Conservation (phyloP, 2,329 filamentous ascomycete species). For the Talaromyces albobiverticillius region DNA sequence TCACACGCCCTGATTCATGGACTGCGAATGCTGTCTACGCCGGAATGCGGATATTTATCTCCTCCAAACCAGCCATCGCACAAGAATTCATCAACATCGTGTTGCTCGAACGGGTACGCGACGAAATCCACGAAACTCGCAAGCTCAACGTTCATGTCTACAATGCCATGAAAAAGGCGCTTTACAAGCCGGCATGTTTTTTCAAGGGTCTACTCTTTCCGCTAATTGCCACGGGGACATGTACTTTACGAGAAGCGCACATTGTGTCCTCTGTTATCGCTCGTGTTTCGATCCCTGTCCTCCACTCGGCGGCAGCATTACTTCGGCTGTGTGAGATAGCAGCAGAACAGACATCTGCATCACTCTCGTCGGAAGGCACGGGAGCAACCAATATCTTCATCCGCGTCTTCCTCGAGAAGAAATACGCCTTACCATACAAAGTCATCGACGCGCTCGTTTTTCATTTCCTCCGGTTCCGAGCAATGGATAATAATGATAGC, state of each 20-base stretch:
- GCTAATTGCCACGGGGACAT: constrained; percentile 78
- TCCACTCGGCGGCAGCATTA: constrained; percentile 88
- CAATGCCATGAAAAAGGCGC: constrained; percentile 83
- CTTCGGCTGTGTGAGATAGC: constrained; percentile 93
- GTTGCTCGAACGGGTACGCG: constrained; percentile 82
- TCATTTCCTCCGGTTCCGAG: constrained; percentile 89
- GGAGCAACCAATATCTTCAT: constrained; percentile 96
- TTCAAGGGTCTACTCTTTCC: constrained; percentile 97
- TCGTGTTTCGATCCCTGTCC: constrained; percentile 80
- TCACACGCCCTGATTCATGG: constrained; percentile 77
- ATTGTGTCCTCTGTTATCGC: constrained; percentile 86
- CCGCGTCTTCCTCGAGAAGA: constrained; percentile 88
- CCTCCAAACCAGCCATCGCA: constrained; percentile 72
- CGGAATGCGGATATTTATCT: constrained; percentile 89
- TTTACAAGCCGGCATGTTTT: constrained; percentile 93
- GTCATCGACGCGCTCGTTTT: constrained; percentile 94
- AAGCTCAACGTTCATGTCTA: constrained; percentile 96
- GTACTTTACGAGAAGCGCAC: constrained; percentile 85
- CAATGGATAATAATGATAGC: constrained; percentile 55
- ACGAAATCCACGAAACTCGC: constrained; percentile 90
- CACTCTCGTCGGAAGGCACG: constrained; percentile 73
- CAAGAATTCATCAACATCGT: constrained; percentile 85
- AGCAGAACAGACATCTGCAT: constrained; percentile 74
- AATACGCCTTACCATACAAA: constrained; percentile 92
- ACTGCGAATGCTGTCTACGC: constrained; percentile 82